phyloP scores from a whole-genome alignment of 75 land plant genomes.

The Picea sitchensis region DNA sequence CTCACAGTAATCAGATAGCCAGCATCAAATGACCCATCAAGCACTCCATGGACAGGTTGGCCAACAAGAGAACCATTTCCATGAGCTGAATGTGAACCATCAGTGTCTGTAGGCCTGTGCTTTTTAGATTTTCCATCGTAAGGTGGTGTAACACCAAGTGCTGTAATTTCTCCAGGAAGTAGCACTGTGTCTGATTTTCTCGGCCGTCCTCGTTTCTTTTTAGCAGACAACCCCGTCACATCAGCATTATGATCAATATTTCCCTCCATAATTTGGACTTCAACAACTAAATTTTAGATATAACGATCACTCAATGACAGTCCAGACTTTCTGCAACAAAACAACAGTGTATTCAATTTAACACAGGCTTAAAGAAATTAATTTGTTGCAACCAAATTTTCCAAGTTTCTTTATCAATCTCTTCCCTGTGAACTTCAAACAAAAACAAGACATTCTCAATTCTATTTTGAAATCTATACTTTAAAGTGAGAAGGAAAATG shows the following conservation, averaged over 20 bases:
- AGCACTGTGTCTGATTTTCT: conserved; percentile 11
- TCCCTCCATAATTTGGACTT: conserved; percentile 4
- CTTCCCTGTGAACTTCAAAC: not conserved
- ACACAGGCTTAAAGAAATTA: not conserved
- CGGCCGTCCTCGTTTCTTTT: conserved; percentile 13
- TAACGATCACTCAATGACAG: not conserved
- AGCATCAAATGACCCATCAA: conserved; percentile 25
- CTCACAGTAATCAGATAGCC: conserved; percentile 18
- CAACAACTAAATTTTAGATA: not conserved
- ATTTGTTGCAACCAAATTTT: not conserved
- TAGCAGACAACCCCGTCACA: not conserved
- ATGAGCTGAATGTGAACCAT: not conserved
- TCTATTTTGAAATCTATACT: not conserved
- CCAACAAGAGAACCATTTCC: conserved; percentile 11
- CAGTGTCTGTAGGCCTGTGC: not conserved
- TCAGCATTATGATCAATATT: not conserved
- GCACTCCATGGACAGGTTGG: conserved; percentile 16
- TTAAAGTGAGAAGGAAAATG: not conserved
- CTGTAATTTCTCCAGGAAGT: conserved; percentile 15
- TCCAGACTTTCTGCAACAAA: not conserved
- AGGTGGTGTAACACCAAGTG: conserved; percentile 3
- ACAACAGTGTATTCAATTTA: not conserved
- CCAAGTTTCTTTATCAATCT: not conserved
- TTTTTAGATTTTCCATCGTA: conserved; percentile 3
- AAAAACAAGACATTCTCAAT: not conserved